Base-by-base conservation (phyloP, 306 rosid species). In the Sophora flavescens region DNA sequence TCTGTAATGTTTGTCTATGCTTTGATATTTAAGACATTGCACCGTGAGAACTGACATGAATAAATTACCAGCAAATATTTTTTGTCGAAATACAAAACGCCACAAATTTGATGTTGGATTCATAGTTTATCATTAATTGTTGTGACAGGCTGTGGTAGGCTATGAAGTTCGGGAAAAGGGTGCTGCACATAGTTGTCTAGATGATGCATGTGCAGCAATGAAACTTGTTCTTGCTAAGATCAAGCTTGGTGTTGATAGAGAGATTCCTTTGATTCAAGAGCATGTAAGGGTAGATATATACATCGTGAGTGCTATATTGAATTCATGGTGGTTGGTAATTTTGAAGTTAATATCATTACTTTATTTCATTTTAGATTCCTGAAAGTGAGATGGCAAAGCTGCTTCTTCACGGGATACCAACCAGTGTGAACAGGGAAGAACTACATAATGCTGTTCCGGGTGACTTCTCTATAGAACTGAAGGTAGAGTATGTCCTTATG, bases 121-220 rank as follows among this genome's bases (percentile, higher is more conserved):
- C 18, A 57, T 15, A 56, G 15, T 47, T 78, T 32, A 6, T 63
- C 63, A 62, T 30, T 56, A 13, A 51, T 59, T 80, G 35, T 63
- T 70, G 47, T 70, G 35, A 65, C 96, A 92, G 98, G 79, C 86
- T 64, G 88, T 92, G 56, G 72, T 92, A 80, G 92, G 93, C 50
- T 72, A 68, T 68, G 90, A 84, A 74, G 80, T 95, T 76, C 91
- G 97, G 73, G 38, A 82, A 83, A 35, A 59, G 61, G 93, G 89
- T 80, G 87, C 92, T 72, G 78, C 96, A 0, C 99, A 95, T 86
- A 87, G 88, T 78, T 92, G 99, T 87, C 72, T 83, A 66, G 92
- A 95, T 70, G 97, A 92, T 88, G 98, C 97, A 57, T 32, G 70
- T 74, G 96, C 98, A 69, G 91, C 98, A 59, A 92, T 95, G 99